These are phyloP conservation scores for Candida silvicultrix DNA, from an alignment of 805 yeast species.

Conservation along the genomic window DNA sequence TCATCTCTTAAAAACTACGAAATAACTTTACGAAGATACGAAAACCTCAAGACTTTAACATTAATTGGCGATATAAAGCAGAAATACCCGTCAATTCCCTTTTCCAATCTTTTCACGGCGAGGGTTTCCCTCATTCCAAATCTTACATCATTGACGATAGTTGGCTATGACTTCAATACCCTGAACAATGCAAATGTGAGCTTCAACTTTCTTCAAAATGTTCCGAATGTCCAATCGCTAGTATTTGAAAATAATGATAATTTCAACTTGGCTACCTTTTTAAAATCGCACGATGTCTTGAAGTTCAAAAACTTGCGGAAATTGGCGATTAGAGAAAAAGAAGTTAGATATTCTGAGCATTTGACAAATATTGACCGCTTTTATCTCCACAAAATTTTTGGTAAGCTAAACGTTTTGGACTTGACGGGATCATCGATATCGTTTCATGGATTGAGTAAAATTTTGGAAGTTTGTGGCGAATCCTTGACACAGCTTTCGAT, in stretches of 20 bases:
- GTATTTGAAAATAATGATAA: constrained; percentile 17
- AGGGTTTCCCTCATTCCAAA: constrained; percentile 9
- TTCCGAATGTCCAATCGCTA: constrained; percentile 11
- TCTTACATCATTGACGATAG: constrained; percentile 10
- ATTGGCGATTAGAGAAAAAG: constrained; percentile 15
- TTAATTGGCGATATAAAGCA: constrained; percentile 14
- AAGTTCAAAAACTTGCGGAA: constrained; percentile 6
- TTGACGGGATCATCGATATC: constrained; percentile 20
- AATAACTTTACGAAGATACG: constrained; percentile 1
- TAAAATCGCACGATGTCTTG: constrained; percentile 14
- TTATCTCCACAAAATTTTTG: constrained; percentile 12
- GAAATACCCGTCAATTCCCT: constrained; percentile 13
- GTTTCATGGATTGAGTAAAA: constrained; percentile 12
- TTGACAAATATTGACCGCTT: constrained; percentile 7
- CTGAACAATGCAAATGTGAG: constrained; percentile 12
- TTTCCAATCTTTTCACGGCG: constrained; percentile 13
- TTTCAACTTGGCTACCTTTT: constrained; percentile 11
- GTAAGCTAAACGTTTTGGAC: constrained; percentile 10
- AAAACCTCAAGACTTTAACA: constrained; percentile 8
- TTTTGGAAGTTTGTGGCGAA: constrained; percentile 10
- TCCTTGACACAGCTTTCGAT: constrained; percentile 11
- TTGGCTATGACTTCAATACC: constrained; percentile 15
- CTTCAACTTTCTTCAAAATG: constrained; percentile 17
- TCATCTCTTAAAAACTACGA: constrained; percentile 4
- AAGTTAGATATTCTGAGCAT: constrained; percentile 11